These are phyloP conservation scores for Dictyostelium capitatum DNA, from an alignment of 78 protist genomes.

Conservation along the genomic window DNA sequence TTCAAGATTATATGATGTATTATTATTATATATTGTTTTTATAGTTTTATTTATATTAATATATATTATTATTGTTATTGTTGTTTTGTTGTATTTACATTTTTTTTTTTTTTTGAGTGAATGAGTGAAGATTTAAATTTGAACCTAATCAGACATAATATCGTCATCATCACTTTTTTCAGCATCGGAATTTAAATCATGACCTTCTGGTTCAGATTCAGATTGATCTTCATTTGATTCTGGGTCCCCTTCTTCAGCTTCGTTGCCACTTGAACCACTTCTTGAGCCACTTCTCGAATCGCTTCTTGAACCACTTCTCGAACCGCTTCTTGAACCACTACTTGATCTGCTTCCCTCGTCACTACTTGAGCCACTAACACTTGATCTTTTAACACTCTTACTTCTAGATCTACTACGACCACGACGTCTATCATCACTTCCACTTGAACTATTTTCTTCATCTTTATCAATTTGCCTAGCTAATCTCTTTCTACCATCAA, in stretches of 20 bases:
- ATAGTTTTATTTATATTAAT: no score
- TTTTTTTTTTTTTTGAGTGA: no score
- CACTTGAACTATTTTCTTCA: neutral
- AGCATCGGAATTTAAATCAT: neutral
- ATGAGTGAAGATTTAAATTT: no score
- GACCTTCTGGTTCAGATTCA: neutral
- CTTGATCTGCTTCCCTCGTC: neutral
- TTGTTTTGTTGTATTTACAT: neutral
- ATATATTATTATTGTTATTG: no score
- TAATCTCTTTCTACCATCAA: neutral
- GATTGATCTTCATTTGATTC: neutral
- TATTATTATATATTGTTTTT: neutral
- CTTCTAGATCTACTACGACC: slow-evolving; percentile 5
- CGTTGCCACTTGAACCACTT: neutral
- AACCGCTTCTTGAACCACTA: neutral
- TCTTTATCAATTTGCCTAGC: neutral
- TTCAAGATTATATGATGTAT: neutral
- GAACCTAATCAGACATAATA: neutral
- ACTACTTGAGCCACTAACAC: no score
- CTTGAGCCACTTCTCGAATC: neutral
- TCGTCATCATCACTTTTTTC: slow-evolving; percentile 7
- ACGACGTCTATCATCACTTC: neutral
- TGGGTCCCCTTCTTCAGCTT: slow-evolving; percentile 10
- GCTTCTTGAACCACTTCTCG: neutral
- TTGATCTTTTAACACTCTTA: neutral